Base-by-base conservation (phyloP, 176 grass and related monocot species). In the Alloteropsis semialata region DNA sequence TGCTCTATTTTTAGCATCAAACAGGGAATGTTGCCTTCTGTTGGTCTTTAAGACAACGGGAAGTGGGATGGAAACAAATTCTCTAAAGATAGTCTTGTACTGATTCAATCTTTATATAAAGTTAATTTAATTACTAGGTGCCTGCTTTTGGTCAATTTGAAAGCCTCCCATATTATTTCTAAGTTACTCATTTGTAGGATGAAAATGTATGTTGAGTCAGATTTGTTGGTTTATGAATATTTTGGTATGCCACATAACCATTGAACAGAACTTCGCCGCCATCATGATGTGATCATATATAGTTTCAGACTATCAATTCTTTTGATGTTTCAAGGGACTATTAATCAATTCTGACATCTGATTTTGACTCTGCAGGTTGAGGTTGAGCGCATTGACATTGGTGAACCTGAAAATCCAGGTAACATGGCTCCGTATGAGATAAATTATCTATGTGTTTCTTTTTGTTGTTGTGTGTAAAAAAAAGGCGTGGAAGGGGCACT, bases 381-480 rank as follows among this genome's bases (percentile, higher is more conserved):
- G 78, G 89, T 99, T 72, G 96, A 99, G 66, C 82, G 77, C 69
- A 99, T 99, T 83, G 96, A 96, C 87, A 96, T 96, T 44, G 77
- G 87, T 75, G 91, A 91, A 92, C 93, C 89, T 84, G 93, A 92
- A 83, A 96, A 89, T 84, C 41, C 67, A 90, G 92, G 91, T 93
- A 88, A 84, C 19, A 43, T 63, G 5, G 53, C 10, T 33, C 6
- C 1, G 0, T 69, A 6, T 50, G 34, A 79, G 24, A 34, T 65
- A 24, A 51, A 79, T 65, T 18, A 49, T 49, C 46, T 51, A 0
- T 51, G n/a, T n/a, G n/a, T 1, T 51, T 14, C 3, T 46, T 14
- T 46, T 46, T 6, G 49, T 16, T n/a, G n/a, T n/a, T n/a, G n/a
- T n/a, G n/a, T n/a, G n/a, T n/a, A n/a, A n/a, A n/a, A n/a, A n/a